Evolutionary conservation across 495 filamentous ascomycete genomes (phyloP), one percentile per base, ranked within the genome.

Genomic region (Penicillium cosmopolitanum): DNA sequence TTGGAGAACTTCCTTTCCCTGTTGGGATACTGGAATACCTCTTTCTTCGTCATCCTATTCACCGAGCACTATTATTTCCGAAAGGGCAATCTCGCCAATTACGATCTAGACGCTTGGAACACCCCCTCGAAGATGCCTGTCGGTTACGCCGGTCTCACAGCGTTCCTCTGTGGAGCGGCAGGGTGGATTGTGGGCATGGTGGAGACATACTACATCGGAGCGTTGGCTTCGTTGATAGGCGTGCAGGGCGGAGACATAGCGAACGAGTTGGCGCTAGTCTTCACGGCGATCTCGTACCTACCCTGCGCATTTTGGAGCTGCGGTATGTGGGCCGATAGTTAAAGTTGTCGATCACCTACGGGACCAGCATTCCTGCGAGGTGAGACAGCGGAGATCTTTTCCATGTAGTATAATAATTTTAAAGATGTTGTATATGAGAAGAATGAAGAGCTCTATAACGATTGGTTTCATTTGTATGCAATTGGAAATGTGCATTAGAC

Each of bases 1-100:
- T 64, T 81, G 3, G 72, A 82, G 63, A 78, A 85, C 56, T 85
- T 87, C 68, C 76, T 88, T 21, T 77, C 78, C 10, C 65, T 86
- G 35, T 72, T 88, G 18, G 83, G 85, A 6, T 88, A 87, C 69
- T 86, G 84, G 80, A 80, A 77, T 52, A 82, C 84, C 12, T 77
- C 76, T 2, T 86, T 83, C 66, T 81, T 83, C 35, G 73, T 82
- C 55, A 84, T 88, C 58, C 58, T 89, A 4, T 77, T 86, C 58
- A 68, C 72, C 11, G 87, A 89, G 58, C 84, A 89, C 66, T 83
- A 82, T 58, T 53, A 80, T 43, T 88, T 88, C 74, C 80, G 86
- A 15, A 75, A 75, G 77, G 73, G 73, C 47, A 77, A 69, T 42
- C 67, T 81, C 16, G 68, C 72, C 19, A 76, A 73, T 55, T 78